These are phyloP conservation scores for Solanum appendiculatum DNA, from an alignment of 257 asterid genomes.

Conservation along the genomic window DNA sequence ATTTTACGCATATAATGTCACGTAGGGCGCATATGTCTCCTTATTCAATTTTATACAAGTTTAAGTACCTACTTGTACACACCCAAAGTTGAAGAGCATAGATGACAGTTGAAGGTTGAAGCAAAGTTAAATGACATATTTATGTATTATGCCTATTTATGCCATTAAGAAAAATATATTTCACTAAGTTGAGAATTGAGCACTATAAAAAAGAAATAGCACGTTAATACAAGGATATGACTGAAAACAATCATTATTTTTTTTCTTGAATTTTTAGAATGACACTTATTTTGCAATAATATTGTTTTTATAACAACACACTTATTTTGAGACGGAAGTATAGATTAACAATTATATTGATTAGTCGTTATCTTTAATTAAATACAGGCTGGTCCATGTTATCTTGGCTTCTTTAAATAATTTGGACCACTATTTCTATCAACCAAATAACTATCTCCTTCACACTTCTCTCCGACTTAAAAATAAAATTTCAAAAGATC, in stretches of 20 bases:
- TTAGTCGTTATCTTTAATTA: background rate
- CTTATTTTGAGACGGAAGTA: background rate
- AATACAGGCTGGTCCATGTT: constrained; percentile 2
- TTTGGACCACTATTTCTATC: constrained; percentile 7
- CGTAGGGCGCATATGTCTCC: no score
- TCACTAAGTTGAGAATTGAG: no score
- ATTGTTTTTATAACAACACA: background rate
- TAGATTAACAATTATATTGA: background rate
- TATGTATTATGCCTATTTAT: no score
- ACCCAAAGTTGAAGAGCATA: no score
- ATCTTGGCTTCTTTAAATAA: background rate
- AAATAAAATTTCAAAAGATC: background rate
- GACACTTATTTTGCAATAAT: background rate
- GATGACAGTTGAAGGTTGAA: no score
- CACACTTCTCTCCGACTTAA: background rate
- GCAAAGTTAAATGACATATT: no score
- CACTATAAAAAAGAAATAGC: no score
- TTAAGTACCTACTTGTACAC: no score
- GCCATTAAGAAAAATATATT: no score
- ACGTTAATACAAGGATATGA: background rate
- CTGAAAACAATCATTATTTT: background rate
- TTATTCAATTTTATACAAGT: no score
- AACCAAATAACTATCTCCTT: background rate
- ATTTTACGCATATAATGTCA: no score
- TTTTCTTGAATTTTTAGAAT: no score